phyloP scores from a whole-genome alignment of 2,329 filamentous ascomycete genomes.

The Aphanoascus verrucosus region DNA sequence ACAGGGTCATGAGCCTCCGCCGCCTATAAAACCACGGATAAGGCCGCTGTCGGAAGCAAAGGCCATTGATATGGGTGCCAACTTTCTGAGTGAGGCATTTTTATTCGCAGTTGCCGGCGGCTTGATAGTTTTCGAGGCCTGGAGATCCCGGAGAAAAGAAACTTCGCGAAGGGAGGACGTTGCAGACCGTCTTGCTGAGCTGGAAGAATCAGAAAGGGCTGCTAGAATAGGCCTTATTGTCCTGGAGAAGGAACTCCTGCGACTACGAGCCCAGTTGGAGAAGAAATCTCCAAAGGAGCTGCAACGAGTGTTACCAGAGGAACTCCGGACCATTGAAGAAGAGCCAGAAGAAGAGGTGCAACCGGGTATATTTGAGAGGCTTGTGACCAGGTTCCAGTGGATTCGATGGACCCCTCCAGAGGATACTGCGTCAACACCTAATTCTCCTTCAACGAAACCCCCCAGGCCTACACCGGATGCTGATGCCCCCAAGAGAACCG shows the following conservation, averaged over 20 bases:
- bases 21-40: conserved; percentile 44
- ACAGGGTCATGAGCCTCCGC: conserved; percentile 36
- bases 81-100: conserved; percentile 58
- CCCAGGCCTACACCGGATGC: not conserved
- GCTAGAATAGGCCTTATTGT: conserved; percentile 33
- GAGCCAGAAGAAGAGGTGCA: conserved; percentile 21
- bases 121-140: conserved; percentile 53
- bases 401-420: not conserved
- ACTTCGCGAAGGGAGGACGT: conserved; percentile 50
- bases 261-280: conserved; percentile 31
- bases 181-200: conserved; percentile 46
- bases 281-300: conserved; percentile 20
- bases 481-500: not conserved
- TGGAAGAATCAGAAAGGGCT: conserved; percentile 43
- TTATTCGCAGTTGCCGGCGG: conserved; percentile 54
- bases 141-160: conserved; percentile 51
- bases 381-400: conserved; percentile 9
- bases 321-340: conserved; percentile 30
- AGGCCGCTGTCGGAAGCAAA: conserved; percentile 55
- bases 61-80: conserved; percentile 58
- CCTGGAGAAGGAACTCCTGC: conserved; percentile 38
- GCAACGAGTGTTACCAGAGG: conserved; percentile 31
- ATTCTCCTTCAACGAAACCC: not conserved
- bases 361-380: conserved; percentile 3
- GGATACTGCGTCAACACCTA: not conserved